Evolutionary conservation across 1,284 basidiomycete genomes (phyloP).

Genomic region (Boletus smithii): DNA sequence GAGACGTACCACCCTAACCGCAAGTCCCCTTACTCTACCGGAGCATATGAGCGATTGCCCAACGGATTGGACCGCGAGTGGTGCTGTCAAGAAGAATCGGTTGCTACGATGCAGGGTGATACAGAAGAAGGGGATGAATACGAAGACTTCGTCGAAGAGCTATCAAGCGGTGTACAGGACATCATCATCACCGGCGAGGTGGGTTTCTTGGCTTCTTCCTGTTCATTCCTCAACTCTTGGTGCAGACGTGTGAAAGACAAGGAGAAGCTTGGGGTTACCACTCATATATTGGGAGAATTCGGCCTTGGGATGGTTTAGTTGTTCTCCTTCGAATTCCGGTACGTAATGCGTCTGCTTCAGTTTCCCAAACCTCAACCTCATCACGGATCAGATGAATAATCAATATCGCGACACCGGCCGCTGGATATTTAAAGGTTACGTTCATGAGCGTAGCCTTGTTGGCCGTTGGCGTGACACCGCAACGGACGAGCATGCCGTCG

Average conservation of each 20-base stretch:
- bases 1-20: conserved; percentile 40
- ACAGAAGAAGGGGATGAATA: conserved; percentile 36
- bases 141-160: conserved; percentile 36
- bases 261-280: conserved; percentile 49
- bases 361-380: not conserved
- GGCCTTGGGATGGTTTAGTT: conserved; percentile 49
- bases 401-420: conserved; percentile 33
- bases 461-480: conserved; percentile 51
- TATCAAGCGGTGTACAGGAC: conserved; percentile 41
- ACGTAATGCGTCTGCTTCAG: conserved; percentile 21
- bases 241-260: conserved; percentile 40
- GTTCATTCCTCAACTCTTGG: not conserved
- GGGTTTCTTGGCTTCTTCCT: conserved; percentile 14
- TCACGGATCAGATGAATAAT: conserved; percentile 33
- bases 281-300: conserved; percentile 43
- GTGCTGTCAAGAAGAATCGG: conserved; percentile 23
- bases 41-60: conserved; percentile 32
- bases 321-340: conserved; percentile 45
- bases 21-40: conserved; percentile 34
- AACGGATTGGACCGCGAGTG: conserved; percentile 23
- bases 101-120: conserved; percentile 17
- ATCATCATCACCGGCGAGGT: conserved; percentile 50
- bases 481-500: conserved; percentile 36
- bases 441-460: conserved; percentile 46
- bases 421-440: conserved; percentile 51